Evolutionary conservation across 2,329 filamentous ascomycete species (phyloP).

Genomic region (Chrysosporium keratinophilum): DNA sequence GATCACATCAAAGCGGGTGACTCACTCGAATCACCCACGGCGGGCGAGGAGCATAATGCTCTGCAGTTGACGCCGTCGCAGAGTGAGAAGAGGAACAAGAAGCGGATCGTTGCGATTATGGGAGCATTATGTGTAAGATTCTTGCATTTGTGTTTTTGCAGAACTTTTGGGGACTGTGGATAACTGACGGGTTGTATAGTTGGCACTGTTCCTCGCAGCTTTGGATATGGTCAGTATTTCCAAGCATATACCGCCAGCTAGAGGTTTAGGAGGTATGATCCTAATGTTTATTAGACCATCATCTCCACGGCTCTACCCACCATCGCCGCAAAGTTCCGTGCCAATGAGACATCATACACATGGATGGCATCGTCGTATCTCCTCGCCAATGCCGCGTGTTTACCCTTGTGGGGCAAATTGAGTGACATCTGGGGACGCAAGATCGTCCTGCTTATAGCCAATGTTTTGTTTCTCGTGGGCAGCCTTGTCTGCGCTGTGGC

Average conservation of each 20-base stretch:
- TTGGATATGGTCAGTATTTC: constrained; percentile 43
- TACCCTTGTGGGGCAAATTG: constrained; percentile 50
- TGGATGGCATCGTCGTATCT: constrained; percentile 33
- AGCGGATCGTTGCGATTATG: constrained; percentile 15
- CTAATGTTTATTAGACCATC: constrained; percentile 21
- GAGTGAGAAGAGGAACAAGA: constrained; percentile 13
- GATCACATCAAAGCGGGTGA: background rate
- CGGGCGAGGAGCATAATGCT: background rate
- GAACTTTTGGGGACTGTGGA: background rate
- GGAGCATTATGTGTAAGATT: constrained; percentile 17
- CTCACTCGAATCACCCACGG: background rate
- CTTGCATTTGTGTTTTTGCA: background rate
- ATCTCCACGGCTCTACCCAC: constrained; percentile 30
- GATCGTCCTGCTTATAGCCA: constrained; percentile 50
- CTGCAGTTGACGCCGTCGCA: constrained; percentile 7
- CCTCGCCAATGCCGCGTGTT: constrained; percentile 30
- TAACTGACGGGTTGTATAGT: constrained; percentile 23
- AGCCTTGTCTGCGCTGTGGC: constrained; percentile 50
- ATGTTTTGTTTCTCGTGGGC: constrained; percentile 52
- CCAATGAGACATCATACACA: constrained; percentile 28
- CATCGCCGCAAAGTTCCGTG: constrained; percentile 26
- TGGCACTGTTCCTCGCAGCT: constrained; percentile 52
- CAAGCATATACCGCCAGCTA: background rate
- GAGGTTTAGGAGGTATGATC: background rate
- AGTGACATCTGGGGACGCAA: constrained; percentile 60